Evolutionary conservation across 345 rosid genomes (phyloP), one percentile per base, ranked within the genome.

Genomic region (Hevea brasiliensis): DNA sequence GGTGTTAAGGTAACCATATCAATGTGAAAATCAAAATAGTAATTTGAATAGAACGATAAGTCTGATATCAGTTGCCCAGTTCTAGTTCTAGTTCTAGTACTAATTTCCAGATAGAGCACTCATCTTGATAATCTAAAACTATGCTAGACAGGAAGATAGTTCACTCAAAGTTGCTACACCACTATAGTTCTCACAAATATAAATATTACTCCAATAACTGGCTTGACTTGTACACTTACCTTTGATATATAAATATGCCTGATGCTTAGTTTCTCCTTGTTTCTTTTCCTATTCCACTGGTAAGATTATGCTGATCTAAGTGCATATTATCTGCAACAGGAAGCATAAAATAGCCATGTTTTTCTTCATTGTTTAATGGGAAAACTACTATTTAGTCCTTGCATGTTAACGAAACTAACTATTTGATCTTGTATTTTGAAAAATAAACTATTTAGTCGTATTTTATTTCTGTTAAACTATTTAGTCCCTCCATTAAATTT

Each of bases 271-370:
- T 37, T 62, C 20, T 10, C 7, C 48, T 6, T 40, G 3, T 15
- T 29, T 29, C 37, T 40, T 37, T 20, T 0, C 17, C 15, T 56
- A 2, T 44, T 7, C 17, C 37, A 17, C 37, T 48, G 21, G 40
- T 48, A 67, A 32, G 74, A 63, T 51, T 53, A 37, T 66, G 41
- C 59, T 50, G 42, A 62, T 27, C 37, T 41, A 26, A 40, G 42
- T 7, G 8, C 5, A 61, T 44, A 18, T 35, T 61, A 26, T 29
- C 20, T 26, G 45, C 56, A 47, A 8, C 24, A 23, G 29, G 20
- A 47, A 65, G 21, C 54, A 24, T 4, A 26, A 44, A 26, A 63
- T 26, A 63, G 1, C 10, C 23, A 6, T 17, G 3, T 26, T 59
- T 23, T 59, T 27, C 8, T 50, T 4, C 55, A 14, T n/a, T n/a